Evolutionary conservation across 2,329 filamentous ascomycete species (phyloP), one percentile per base, ranked within the genome.

Genomic region (Fusarium sacchari): DNA sequence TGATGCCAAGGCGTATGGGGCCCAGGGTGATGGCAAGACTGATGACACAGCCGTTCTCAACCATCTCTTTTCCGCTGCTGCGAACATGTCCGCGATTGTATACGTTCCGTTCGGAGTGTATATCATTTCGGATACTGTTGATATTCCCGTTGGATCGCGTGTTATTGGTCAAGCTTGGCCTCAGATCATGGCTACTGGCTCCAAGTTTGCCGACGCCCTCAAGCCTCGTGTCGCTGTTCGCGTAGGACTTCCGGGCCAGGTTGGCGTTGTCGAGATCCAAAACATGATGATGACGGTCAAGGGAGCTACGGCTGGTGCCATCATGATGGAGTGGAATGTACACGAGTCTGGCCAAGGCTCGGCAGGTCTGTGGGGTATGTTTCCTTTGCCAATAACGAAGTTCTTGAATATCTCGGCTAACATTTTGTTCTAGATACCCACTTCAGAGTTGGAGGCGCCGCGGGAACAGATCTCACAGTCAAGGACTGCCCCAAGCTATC

Each of bases 321-420:
- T 91, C 6, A 81, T 93, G 12, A 87, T 93, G 61, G 84, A 93
- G 74, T 93, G 89, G 86, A 93, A 93, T 77, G 82, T 92, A 5
- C 83, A 80, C 12, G 82, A 82, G 14, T 73, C 70, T 2, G 52
- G 49, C 10, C 77, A 80, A 40, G 84, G 84, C 15, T 82, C 83
- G 7, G 82, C 80, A 0, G 89, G 86, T 8, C 84, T 91, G 75
- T 90, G 88, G 88, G 87, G 69, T 71, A 60, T 7, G 4, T 15
- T 28, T 15, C 18, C 0, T 7, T 28, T 28, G 24, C 7, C 18
- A 46, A 46, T 11, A 2, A 46, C 5, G 12, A 3, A 22, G 8
- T 46, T 10, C 24, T 46, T 3, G 13, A 11, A 7, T 6, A 46
- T 14, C 26, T 5, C 13, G 37, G 10, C 32, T 47, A 15, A 62